These are phyloP conservation scores for Viola odorata DNA, from an alignment of 345 rosid genomes.

Conservation along the genomic window DNA sequence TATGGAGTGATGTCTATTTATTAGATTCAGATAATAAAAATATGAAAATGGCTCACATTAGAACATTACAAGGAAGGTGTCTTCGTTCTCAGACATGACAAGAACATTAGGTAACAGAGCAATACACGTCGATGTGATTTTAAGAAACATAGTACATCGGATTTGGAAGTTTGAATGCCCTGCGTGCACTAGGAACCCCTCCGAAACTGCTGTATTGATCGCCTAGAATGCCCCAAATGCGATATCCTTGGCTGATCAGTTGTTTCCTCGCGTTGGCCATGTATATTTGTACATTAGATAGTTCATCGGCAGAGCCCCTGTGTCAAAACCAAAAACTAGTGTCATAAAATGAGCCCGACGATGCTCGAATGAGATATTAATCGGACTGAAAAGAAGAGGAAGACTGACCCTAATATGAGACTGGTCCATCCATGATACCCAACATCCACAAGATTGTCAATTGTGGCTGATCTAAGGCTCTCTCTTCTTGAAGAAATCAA, in stretches of 20 bases:
- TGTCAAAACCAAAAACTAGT: not conserved
- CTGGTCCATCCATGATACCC: conserved; percentile 2
- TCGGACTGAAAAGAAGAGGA: not conserved
- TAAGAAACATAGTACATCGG: conserved; percentile 48
- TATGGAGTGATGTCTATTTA: too few species aligned
- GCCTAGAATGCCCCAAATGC: conserved; percentile 63
- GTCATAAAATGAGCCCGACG: not conserved
- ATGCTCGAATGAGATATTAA: not conserved
- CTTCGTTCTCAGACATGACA: too few species aligned
- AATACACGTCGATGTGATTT: not conserved
- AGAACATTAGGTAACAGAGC: too few species aligned
- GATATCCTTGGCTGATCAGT: conserved; percentile 45
- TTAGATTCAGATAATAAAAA: too few species aligned
- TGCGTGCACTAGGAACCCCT: conserved; percentile 49
- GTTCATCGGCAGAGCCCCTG: not conserved
- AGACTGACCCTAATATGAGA: conserved; percentile 1
- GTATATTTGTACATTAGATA: not conserved
- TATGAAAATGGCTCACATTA: too few species aligned
- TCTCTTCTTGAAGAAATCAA: conserved; percentile 7
- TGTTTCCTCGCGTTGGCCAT: conserved; percentile 26
- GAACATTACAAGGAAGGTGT: too few species aligned
- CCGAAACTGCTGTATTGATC: conserved; percentile 62
- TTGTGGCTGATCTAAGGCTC: conserved; percentile 6
- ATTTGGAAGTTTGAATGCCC: conserved; percentile 73
- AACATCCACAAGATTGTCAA: conserved; percentile 3